phyloP scores from a whole-genome alignment of 805 yeast species.

The Candida tammaniensis region DNA sequence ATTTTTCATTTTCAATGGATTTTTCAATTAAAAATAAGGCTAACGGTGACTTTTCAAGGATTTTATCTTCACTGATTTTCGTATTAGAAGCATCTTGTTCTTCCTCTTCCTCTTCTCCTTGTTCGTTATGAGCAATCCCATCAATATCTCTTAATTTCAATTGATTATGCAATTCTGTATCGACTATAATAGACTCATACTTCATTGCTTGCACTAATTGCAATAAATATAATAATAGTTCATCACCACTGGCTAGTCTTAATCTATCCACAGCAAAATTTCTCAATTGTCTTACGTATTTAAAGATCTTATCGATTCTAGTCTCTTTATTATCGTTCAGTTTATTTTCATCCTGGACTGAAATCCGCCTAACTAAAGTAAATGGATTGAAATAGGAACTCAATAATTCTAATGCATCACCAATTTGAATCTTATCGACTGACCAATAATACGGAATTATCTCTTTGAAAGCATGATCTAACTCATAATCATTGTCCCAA shows the following conservation, averaged over 20 bases:
- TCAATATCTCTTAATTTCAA: not conserved
- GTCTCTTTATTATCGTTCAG: conserved; percentile 19
- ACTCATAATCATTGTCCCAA: conserved; percentile 83
- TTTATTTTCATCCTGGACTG: conserved; percentile 10
- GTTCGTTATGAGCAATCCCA: conserved; percentile 5
- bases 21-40: conserved; percentile 74
- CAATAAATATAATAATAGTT: conserved; percentile 73
- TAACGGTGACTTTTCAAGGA: conserved; percentile 51
- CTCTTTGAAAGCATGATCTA: conserved; percentile 68
- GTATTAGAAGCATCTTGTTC: not conserved
- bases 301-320: conserved; percentile 28
- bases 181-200: conserved; percentile 52
- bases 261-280: conserved; percentile 86
- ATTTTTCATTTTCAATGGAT: conserved; percentile 57
- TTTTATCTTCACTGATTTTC: conserved; percentile 13
- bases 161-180: conserved; percentile 10
- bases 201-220: conserved; percentile 91
- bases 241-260: conserved; percentile 73
- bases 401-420: conserved; percentile 80
- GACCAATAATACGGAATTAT: conserved; percentile 60
- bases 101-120: not conserved
- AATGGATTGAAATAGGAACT: conserved; percentile 70
- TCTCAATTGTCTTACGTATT: conserved; percentile 52
- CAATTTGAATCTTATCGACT: conserved; percentile 71
- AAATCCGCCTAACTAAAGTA: conserved; percentile 18